phyloP scores from a whole-genome alignment of 768 basidiomycete species.

The Ramaria rubella region DNA sequence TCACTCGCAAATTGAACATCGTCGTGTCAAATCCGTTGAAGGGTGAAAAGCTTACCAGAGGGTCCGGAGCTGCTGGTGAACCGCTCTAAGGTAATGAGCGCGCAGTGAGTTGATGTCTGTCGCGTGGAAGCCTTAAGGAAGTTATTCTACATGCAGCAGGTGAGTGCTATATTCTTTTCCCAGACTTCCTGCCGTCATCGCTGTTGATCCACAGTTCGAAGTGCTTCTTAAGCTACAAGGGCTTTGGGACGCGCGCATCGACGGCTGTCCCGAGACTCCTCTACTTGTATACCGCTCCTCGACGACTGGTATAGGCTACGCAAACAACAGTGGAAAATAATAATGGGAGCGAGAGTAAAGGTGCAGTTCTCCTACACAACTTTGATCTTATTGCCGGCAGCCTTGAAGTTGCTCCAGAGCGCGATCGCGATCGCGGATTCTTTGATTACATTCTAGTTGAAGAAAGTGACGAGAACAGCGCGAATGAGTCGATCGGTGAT shows the following conservation, averaged over 20 bases:
- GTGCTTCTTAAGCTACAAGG: constrained; percentile 39
- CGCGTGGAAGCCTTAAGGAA: constrained; percentile 36
- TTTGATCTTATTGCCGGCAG: constrained; percentile 39
- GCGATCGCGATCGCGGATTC: constrained; percentile 35
- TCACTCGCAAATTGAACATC: constrained; percentile 27
- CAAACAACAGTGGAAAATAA: constrained; percentile 3
- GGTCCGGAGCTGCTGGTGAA: constrained; percentile 35
- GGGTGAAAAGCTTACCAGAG: constrained; percentile 25
- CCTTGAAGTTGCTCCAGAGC: constrained; percentile 32
- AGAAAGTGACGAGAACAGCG: constrained; percentile 11
- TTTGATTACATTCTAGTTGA: constrained; percentile 41
- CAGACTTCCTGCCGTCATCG: not conserved
- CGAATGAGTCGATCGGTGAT: constrained; percentile 12
- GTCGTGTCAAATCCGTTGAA: constrained; percentile 30
- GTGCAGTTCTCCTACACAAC: constrained; percentile 22
- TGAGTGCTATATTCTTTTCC: constrained; percentile 16
- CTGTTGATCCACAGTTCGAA: no score
- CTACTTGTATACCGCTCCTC: constrained; percentile 32
- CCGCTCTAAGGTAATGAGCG: constrained; percentile 32
- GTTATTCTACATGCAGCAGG: constrained; percentile 50
- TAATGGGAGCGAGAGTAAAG: not conserved
- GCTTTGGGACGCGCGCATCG: constrained; percentile 43
- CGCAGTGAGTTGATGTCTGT: constrained; percentile 44
- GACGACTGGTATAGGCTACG: constrained; percentile 22
- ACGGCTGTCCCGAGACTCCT: constrained; percentile 44